phyloP scores from a whole-genome alignment of 768 basidiomycete species.

The Pulveroboletus sp. region DNA sequence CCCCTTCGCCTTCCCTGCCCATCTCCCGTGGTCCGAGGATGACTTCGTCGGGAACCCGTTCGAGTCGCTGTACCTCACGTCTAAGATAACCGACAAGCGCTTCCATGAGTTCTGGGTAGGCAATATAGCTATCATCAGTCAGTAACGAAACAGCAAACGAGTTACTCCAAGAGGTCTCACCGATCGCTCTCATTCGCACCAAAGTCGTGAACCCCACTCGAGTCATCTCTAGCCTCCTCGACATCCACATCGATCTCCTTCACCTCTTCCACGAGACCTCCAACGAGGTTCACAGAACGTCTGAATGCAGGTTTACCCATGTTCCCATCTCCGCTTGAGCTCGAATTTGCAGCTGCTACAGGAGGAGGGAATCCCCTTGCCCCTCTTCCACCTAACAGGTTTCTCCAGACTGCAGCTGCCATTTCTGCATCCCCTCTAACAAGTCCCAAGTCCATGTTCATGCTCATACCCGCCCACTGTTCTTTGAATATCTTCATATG shows the following conservation, averaged over 20 bases:
- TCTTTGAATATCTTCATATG: constrained; percentile 93
- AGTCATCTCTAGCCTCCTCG: constrained; percentile 60
- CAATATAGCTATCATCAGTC: constrained; percentile 54
- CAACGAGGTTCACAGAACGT: constrained; percentile 66
- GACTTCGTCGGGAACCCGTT: constrained; percentile 43
- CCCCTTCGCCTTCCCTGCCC: constrained; percentile 30
- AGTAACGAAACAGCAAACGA: not conserved
- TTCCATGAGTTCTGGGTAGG: constrained; percentile 72
- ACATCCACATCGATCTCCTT: constrained; percentile 52
- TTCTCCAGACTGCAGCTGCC: constrained; percentile 87
- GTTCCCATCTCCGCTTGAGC: constrained; percentile 8
- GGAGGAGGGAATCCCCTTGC: constrained; percentile 58
- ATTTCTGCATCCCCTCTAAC: constrained; percentile 75
- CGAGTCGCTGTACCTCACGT: constrained; percentile 66
- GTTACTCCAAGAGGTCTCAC: constrained; percentile 10
- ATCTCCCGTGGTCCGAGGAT: constrained; percentile 31
- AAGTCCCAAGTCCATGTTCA: constrained; percentile 76
- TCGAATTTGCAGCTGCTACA: not conserved
- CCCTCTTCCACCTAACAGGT: constrained; percentile 81
- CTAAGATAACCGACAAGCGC: constrained; percentile 65
- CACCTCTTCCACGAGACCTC: constrained; percentile 58
- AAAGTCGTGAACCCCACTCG: constrained; percentile 71
- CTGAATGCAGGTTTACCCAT: constrained; percentile 36
- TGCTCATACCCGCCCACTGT: constrained; percentile 80
- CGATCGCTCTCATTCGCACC: constrained; percentile 42